Evolutionary conservation across 2,329 filamentous ascomycete genomes (phyloP), one percentile per base, ranked within the genome.

Genomic region (Ceratocystis cubensis): DNA sequence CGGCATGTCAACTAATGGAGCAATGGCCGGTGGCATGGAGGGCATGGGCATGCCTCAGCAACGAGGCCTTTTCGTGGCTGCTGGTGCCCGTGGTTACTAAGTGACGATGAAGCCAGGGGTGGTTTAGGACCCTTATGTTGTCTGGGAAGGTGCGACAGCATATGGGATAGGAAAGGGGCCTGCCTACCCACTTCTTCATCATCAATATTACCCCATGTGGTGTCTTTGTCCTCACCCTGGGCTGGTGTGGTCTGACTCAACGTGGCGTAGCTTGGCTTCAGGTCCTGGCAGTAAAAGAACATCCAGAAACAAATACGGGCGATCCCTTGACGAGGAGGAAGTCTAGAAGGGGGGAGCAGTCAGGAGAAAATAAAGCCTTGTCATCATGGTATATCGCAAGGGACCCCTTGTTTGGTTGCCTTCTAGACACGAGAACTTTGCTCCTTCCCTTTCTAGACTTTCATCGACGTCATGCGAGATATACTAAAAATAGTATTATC

Each of bases 251-350:
- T 25, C 48, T 53, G 48, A 53, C 48, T 41, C 37, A 13, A 10
- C 37, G 37, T 41, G 37, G 37, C 10, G 37, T 41, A 41, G 37
- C 37, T 41, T 41, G 13, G 10, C 37, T 41, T 41, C 37, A 41
- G 5, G 37, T 15, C 37, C 37, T 15, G 37, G 10, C 10, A 41
- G 37, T 1, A 13, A 41, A 41, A 28, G 22, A 28, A 53, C 22
- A 53, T 28, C 48, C 20, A 53, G 48, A 53, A 53, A 53, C 48
- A 53, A 28, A 53, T 53, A 53, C 48, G 48, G 48, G 20, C 48
- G 20, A 53, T 28, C 48, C 48, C 48, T 15, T 53, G 48, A 22
- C 8, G 8, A 15, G 2, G 48, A 53, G 48, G 48, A 25, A 4
- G n/a, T 22, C n/a, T 8, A 53, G 48, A 22, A 53, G 48, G 7